These are phyloP conservation scores for Chalaropsis thielavioides DNA, from an alignment of 2,329 filamentous ascomycete genomes.

Conservation along the genomic window DNA sequence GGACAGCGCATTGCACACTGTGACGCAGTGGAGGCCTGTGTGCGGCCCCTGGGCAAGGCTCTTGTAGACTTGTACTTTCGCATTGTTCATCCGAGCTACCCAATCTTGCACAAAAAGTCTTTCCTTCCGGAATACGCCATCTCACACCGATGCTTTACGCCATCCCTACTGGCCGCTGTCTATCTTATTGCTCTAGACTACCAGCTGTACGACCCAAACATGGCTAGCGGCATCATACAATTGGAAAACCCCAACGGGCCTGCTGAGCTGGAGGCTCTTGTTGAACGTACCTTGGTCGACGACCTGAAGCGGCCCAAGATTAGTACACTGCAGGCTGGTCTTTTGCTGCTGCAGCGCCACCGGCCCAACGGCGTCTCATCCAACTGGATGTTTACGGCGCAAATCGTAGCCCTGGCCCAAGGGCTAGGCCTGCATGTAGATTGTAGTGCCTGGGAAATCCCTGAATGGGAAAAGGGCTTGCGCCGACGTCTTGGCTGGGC, in stretches of 20 bases:
- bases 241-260: conserved; percentile 27
- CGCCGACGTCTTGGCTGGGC: conserved; percentile 44
- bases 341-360: conserved; percentile 29
- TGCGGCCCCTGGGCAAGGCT: conserved; percentile 36
- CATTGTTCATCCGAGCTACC: conserved; percentile 38
- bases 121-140: conserved; percentile 38
- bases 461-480: conserved; percentile 38
- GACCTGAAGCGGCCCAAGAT: conserved; percentile 29
- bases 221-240: conserved; percentile 24
- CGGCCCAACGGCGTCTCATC: conserved; percentile 22
- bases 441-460: conserved; percentile 39
- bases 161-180: conserved; percentile 36
- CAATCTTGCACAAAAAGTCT: conserved; percentile 38
- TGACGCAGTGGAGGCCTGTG: conserved; percentile 38
- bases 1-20: conserved; percentile 29
- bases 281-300: conserved; percentile 25
- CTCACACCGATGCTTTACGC: conserved; percentile 37
- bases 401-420: conserved; percentile 34
- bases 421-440: conserved; percentile 38
- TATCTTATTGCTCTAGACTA: conserved; percentile 39
- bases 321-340: conserved; percentile 31
- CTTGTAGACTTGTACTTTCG: conserved; percentile 46
- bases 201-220: conserved; percentile 34
- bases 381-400: conserved; percentile 27
- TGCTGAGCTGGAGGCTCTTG: conserved; percentile 25